Conservation (phyloP, 257 asterid genomes). For the Hygrophila difformis region DNA sequence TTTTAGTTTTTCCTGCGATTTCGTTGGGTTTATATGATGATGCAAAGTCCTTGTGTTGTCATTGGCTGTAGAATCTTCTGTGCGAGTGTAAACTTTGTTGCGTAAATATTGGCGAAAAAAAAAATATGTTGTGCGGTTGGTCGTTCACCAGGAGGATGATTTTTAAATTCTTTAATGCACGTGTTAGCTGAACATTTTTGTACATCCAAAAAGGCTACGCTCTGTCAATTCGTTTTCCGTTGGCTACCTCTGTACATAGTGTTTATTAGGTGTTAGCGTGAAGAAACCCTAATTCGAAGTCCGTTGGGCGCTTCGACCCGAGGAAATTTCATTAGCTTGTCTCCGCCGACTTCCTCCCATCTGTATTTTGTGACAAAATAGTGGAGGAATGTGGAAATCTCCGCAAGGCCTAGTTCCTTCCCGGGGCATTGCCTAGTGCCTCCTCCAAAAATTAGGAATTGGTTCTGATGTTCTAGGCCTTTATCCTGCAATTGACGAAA, state of each 20-base stretch:
- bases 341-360: conserved; percentile 92
- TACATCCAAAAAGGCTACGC: conserved; percentile 36
- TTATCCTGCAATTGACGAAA: conserved; percentile 43
- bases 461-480: conserved; percentile 61
- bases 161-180: too few relatives aligned
- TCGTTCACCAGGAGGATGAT: conserved; percentile 20
- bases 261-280: conserved; percentile 28
- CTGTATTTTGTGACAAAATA: conserved; percentile 86
- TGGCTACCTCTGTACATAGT: conserved; percentile 1
- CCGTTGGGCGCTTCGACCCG: conserved; percentile 98
- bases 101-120: too few relatives aligned
- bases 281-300: conserved; percentile 64
- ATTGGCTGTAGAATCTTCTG: too few relatives aligned
- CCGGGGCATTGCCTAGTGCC: conserved; percentile 99
- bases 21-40: too few relatives aligned
- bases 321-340: conserved; percentile 77
- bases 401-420: conserved; percentile 94
- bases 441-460: conserved; percentile 83
- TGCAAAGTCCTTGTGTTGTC: too few relatives aligned
- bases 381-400: conserved; percentile 89
- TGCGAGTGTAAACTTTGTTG: too few relatives aligned
- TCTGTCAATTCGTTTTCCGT: conserved; percentile 7
- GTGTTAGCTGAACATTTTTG: conserved; percentile 4
- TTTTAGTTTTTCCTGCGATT: too few relatives aligned
- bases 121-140: too few relatives aligned